Evolutionary conservation across 495 filamentous ascomycete genomes (phyloP).

Genomic region (Penicillium riverlandense): DNA sequence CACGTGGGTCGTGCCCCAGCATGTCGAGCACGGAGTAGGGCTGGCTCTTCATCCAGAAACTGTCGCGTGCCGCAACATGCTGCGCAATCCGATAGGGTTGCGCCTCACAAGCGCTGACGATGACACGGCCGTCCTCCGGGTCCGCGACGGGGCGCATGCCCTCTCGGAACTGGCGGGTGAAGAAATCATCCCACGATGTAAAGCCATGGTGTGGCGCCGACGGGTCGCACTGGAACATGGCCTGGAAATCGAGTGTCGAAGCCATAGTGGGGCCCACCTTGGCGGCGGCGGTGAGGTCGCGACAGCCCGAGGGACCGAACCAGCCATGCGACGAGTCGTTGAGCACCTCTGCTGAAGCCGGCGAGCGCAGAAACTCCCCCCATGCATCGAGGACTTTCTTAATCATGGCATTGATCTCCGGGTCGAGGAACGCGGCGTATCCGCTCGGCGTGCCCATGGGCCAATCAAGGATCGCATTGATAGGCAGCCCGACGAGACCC

Average conservation of each 20-base stretch:
- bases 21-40: conserved; percentile 59
- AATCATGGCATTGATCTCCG: conserved; percentile 59
- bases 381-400: conserved; percentile 63
- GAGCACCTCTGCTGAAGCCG: conserved; percentile 52
- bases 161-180: conserved; percentile 52
- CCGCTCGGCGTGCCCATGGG: conserved; percentile 65
- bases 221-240: conserved; percentile 32
- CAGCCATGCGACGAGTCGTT: conserved; percentile 44
- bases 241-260: conserved; percentile 44
- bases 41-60: conserved; percentile 66
- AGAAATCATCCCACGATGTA: conserved; percentile 72
- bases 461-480: conserved; percentile 65
- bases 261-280: conserved; percentile 42
- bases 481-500: conserved; percentile 60
- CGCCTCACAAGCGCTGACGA: conserved; percentile 62
- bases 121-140: conserved; percentile 38
- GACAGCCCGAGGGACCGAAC: conserved; percentile 45
- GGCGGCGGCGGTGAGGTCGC: conserved; percentile 27
- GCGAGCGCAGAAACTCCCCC: conserved; percentile 52
- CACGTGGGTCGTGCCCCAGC: conserved; percentile 45
- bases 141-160: conserved; percentile 51
- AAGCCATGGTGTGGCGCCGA: conserved; percentile 41
- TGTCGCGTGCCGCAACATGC: conserved; percentile 20
- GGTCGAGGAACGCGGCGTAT: conserved; percentile 57
- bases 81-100: conserved; percentile 26